Evolutionary conservation across 257 asterid genomes (phyloP).

Genomic region (Solanum bukasovii): DNA sequence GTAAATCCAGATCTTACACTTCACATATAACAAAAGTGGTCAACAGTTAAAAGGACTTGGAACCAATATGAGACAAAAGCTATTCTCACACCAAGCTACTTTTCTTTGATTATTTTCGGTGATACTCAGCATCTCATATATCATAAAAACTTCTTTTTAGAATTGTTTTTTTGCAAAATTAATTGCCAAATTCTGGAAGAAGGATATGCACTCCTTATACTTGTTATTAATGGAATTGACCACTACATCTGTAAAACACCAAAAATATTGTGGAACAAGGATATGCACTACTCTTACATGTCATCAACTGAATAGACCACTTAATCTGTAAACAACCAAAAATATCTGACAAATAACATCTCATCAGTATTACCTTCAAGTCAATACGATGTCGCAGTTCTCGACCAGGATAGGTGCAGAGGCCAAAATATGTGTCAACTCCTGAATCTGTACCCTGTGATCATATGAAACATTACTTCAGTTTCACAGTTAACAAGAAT

Average conservation of each 20-base stretch:
- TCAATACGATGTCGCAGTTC: conserved; percentile 88
- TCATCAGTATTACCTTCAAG: conserved; percentile 45
- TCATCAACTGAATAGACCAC: not conserved
- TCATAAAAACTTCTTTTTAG: not conserved
- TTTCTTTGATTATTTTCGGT: not conserved
- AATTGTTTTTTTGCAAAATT: not conserved
- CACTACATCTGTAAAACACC: not conserved
- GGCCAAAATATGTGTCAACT: conserved; percentile 93
- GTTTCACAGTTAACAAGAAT: not conserved
- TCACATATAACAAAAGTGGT: no score
- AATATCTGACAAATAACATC: not conserved
- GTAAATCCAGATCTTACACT: not conserved
- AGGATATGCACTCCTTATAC: not conserved
- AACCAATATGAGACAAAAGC: not conserved
- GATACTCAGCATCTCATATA: not conserved
- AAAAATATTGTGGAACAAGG: not conserved
- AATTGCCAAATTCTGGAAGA: not conserved
- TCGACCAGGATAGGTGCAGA: conserved; percentile 77
- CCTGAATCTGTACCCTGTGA: conserved; percentile 77
- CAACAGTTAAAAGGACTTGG: not conserved
- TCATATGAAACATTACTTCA: not conserved
- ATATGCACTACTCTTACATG: not conserved
- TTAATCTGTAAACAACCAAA: not conserved
- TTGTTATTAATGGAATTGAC: not conserved
- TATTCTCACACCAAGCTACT: not conserved